Evolutionary conservation across 768 basidiomycete genomes (phyloP), one percentile per base, ranked within the genome.

Genomic region (Leucosporidium creatinivorum): DNA sequence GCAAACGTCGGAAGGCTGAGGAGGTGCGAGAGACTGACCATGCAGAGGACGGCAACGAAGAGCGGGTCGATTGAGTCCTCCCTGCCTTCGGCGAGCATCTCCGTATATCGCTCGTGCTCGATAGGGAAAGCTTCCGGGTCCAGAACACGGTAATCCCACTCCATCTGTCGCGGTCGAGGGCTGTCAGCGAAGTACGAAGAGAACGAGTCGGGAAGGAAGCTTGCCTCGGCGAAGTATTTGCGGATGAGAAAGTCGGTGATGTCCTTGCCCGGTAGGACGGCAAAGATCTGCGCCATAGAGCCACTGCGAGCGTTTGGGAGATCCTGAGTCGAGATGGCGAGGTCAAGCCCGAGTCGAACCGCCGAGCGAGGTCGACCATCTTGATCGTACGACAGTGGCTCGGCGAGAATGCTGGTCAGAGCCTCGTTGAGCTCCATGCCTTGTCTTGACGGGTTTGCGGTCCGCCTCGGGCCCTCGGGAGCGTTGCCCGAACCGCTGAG

Each of bases 321-420:
- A 30, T 73, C 68, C 6, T 12, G 28, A 2, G 68, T 65, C 61
- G 66, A 59, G 7, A 73, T 61, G 33, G 72, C 72, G n/a, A 73
- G 57, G 39, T 73, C 72, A 19, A 73, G 52, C 0, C 72, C 72
- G n/a, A 73, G 63, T 1, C 72, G 65, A 21, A 69, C 72, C 0
- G 66, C 66, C 36, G 62, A 49, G 26, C 60, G 61, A 21, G 72
- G 72, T 13, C 72, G 30, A 0, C 72, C 72, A 47, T 73, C 72
- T 52, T 73, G 72, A 55, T 73, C 72, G n/a, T 62, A 73, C 2
- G 51, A 56, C 6, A 73, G 58, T 17, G 72, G 68, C 49, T 69
- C 68, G 6, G 68, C 72, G 4, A 69, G 48, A 30, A 73, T 73
- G 36, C 49, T 63, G 50, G 72, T 73, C 63, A 62, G 26, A 5